Base-by-base conservation (phyloP, 176 grass and related monocot genomes). In the Echinochloa phyllopogon region DNA sequence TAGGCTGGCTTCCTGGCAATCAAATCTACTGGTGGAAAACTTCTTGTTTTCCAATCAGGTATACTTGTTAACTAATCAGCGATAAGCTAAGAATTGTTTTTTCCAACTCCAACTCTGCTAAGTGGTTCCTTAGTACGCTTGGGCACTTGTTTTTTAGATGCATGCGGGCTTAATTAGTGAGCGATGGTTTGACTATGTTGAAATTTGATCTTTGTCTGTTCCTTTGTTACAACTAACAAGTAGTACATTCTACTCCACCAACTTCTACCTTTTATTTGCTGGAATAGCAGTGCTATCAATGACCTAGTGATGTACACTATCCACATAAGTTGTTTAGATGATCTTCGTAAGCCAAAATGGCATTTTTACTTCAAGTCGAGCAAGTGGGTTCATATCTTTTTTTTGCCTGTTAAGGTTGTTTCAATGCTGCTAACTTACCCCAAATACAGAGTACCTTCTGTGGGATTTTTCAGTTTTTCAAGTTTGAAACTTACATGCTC, bases 31-130 rank as follows among this genome's bases (percentile, higher is more conserved):
- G 94, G 94, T 43, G 94, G 94, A 83, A 97, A 92, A 66, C 92
- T 97, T 85, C 85, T 97, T 59, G 94, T 97, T 71, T 97, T 97
- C 82, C 94, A 97, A 69, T 97, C 94, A 90, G 92, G 94, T 90
- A 90, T 70, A 8, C 27, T 51, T 82, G 55, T 13, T 74, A 65
- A 81, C 13, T 47, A 51, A 13, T 57, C 40, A 48, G 25, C 69
- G 21, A 38, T 41, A 53, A 44, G 21, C 17, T 16, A 60, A 66
- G 24, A 56, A 57, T 48, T 43, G 24, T 53, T 58, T 81, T 57
- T 59, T 6, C 10, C 29, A 33, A 33, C 29, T 16, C 43, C 33
- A 21, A 36, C 58, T 74, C 6, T 65, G 13, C 42, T 65, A 44
- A 50, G 21, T 52, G 42, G 10, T 61, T 69, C 27, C 3, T 71